These are phyloP conservation scores for Pelargonium australe DNA, from an alignment of 441 rosid species.

Conservation along the genomic window DNA sequence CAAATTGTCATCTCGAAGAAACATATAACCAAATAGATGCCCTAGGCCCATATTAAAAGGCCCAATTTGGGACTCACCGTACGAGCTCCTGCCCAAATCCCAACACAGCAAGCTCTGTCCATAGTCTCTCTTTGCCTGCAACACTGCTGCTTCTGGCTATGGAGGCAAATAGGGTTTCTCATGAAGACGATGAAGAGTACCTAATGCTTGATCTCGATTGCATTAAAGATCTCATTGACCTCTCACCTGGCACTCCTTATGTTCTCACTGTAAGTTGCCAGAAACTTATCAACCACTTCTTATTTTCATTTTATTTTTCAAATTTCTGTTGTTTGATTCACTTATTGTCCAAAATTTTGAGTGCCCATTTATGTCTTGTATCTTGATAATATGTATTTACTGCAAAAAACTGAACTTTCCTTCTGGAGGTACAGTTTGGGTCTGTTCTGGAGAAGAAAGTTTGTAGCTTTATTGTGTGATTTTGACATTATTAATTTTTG, in stretches of 20 bases:
- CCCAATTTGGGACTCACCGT: background rate
- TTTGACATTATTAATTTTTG: background rate
- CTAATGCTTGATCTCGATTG: slow-evolving; percentile 50
- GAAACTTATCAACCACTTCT: background rate
- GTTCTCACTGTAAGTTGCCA: slow-evolving; percentile 37
- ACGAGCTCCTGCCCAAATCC: background rate
- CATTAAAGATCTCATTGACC: slow-evolving; percentile 32
- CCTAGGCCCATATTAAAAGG: background rate
- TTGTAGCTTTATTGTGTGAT: background rate
- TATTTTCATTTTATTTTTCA: background rate
- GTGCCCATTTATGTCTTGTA: background rate
- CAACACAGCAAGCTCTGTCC: background rate
- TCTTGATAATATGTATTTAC: background rate
- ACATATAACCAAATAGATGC: background rate
- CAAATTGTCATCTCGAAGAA: too few species aligned
- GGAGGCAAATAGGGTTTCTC: slow-evolving; percentile 30
- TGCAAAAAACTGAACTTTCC: background rate
- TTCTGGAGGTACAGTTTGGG: background rate
- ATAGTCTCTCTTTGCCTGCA: background rate
- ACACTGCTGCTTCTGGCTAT: slow-evolving; percentile 16
- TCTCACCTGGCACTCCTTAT: slow-evolving; percentile 47
- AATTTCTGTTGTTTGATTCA: background rate
- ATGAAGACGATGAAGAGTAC: slow-evolving; percentile 36
- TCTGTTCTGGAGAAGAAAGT: background rate
- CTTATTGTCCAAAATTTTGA: background rate